Evolutionary conservation across 768 basidiomycete genomes (phyloP), one percentile per base, ranked within the genome.

Genomic region (Psilocybe subaeruginosa): DNA sequence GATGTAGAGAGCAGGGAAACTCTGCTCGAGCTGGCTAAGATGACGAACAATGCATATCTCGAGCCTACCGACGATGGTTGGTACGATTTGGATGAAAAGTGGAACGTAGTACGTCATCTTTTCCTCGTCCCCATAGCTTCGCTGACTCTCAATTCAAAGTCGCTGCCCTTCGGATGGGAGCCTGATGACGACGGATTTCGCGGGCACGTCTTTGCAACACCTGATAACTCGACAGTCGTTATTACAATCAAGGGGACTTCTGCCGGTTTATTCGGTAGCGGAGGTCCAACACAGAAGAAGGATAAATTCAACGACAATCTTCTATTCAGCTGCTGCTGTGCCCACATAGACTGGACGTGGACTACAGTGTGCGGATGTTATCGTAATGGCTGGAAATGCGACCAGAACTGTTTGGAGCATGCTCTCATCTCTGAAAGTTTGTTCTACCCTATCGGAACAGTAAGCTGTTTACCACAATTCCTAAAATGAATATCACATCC

Each of bases 231-330:
- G 41, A 96, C 93, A 0, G 82, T 98, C 43, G 83, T 97, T 30
- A 80, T 98, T 39, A 85, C 93, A 27, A 91, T 99, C 80, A 98
- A 99, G 73, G 97, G 97, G 35, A 97, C 96, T 0, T 92, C 92
- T n/a, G 86, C 92, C 0, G 85, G 84, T 2, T 53, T 87, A 8
- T 83, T 93, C 54, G 85, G 92, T 1, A 84, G 89, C 17, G 88
- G 87, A 0, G 93, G 94, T 0, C 88, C 89, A 12, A 98, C 97
- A n/a, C 81, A 81, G 2, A 88, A 86, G 78, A 97, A 95, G 70
- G 97, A 98, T 79, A 96, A 91, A 75, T 72, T 92, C 56, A 98
- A 98, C 77, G 95, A 98, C 72, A 98, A 96, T 66, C 73, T 97
- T 5, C 75, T 98, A 60, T 97, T 97, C 73, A 91, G 89, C 63